Base-by-base conservation (phyloP, 208 protist genomes). In the Leishmania tarentolae region DNA sequence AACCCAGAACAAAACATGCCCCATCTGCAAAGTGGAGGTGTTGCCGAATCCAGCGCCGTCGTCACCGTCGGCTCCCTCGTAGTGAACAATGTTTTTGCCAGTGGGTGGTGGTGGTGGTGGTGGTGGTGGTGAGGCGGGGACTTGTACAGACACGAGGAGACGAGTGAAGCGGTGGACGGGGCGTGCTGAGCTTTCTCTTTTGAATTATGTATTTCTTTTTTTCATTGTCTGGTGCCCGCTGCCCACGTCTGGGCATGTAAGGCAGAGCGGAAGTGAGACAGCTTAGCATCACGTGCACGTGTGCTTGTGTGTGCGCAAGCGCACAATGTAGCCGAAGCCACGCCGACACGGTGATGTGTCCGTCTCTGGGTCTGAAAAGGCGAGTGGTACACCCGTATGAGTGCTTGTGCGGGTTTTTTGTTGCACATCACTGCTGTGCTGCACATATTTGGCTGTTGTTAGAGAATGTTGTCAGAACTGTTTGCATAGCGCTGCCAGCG, bases 1-100 rank as follows among this genome's bases (percentile, higher is more conserved):
- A 19, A 40, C 56, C 28, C 59, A 50, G 21, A 95, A 91, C 83
- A 95, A 96, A 61, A 90, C 81, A 44, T 97, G 94, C 61, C 92
- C 92, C 35, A 82, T 95, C 8, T 95, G 92, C 80, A 92, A 86
- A 61, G 71, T 86, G 56, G 90, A 97, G 69, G 89, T 96, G 40
- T 15, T 92, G 17, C 87, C 76, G 65, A 46, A n/a, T 21, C 1
- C 79, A 11, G 79, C 42, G 37, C 57, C 65, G n/a, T 71, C 78
- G 37, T 59, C 76, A 15, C 15, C 71, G 15, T 21, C 31, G 21
- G 44, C 40, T n/a, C n/a, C 68, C 24, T 72, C 68, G 24, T 52
- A 31, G 35, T 57, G 70, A 46, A 2, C 35, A 42, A 24, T 6
- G 68, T 72, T 31, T 28, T 28, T 24, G 24, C 9, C 37, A 56